phyloP scores from a whole-genome alignment of 169 alveolate genomes.

The Plasmodium cynomolgi region DNA sequence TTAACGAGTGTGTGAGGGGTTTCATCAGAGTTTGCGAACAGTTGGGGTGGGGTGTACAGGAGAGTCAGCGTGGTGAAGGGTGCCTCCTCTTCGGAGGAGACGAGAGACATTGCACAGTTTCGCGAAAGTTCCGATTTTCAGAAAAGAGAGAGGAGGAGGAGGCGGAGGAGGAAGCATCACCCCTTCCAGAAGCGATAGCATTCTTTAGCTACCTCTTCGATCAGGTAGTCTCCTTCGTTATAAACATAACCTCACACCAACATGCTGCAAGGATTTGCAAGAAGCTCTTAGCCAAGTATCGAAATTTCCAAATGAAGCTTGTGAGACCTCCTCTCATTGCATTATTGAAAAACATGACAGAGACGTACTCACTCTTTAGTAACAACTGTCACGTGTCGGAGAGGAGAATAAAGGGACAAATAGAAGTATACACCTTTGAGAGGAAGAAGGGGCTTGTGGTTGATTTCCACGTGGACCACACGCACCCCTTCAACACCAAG shows the following conservation, averaged over 20 bases:
- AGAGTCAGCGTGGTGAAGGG: neutral
- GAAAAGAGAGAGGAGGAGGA: neutral
- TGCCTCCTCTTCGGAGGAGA: neutral
- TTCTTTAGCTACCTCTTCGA: slow-evolving; percentile 49
- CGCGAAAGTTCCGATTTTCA: neutral
- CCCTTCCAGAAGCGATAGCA: neutral
- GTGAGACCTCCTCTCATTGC: slow-evolving; percentile 34
- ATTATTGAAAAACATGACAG: slow-evolving; percentile 27
- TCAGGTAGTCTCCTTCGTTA: slow-evolving; percentile 22
- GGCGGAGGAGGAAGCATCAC: neutral
- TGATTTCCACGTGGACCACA: neutral
- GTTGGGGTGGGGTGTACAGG: neutral
- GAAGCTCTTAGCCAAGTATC: slow-evolving; percentile 11
- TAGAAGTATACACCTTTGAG: slow-evolving; percentile 19
- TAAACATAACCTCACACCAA: slow-evolving; percentile 25
- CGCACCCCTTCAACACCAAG: slow-evolving; percentile 12
- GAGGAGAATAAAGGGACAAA: slow-evolving; percentile 15
- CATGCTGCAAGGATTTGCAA: slow-evolving; percentile 28
- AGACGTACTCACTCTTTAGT: slow-evolving; percentile 12
- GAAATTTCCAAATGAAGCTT: slow-evolving; percentile 5
- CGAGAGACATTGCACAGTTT: neutral
- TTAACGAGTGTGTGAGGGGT: slow-evolving; percentile 26
- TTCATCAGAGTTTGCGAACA: slow-evolving; percentile 8
- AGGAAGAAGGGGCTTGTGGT: slow-evolving; percentile 47
- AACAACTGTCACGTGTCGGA: slow-evolving; percentile 12